Evolutionary conservation across 441 rosid species (phyloP), one percentile per base, ranked within the genome.

Genomic region (Gossypium gossypioides): DNA sequence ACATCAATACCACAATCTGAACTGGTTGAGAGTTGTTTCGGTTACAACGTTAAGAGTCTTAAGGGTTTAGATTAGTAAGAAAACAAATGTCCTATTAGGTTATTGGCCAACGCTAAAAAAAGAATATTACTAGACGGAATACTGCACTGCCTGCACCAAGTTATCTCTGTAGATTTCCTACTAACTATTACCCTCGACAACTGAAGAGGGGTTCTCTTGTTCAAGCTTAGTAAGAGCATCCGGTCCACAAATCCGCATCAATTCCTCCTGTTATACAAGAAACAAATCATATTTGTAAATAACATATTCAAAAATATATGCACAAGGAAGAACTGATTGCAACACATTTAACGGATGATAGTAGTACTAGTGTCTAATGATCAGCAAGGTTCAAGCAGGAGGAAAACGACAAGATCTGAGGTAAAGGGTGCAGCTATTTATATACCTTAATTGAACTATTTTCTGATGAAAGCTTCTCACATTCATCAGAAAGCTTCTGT

Each of bases 391-490:
- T 58, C 6, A 68, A 52, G 25, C 19, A n/a, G 34, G 44, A 37
- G 44, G 44, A 37, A 37, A 37, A 37, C 44, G 44, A 9, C 24
- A 29, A 5, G 29, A 18, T 27, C 15, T 29, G 42, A 24, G 24
- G 1, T 64, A 37, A 52, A 34, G 18, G 54, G 25, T 16, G 24
- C 22, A 21, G 37, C 32, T 9, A 6, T 22, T 6, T 27, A 8
- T 10, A n/a, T 57, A 95, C 99, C 97, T 91, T 89, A 24, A 95
- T 87, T 29, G 96, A 86, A 71, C 72, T 81, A 57, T 96, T 96
- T 77, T 93, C 98, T 0, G 94, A 76, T 75, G 86, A 84, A 61
- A 96, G 97, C 84, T 91, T 91, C 78, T 89, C 87, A 65, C 99
- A 93, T 67, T 91, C 93, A 24, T 88, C 85, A 0, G 97, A 90